These are phyloP conservation scores for Stephanodiscus minutulus DNA, from an alignment of 108 stramenopile species.

Conservation along the genomic window DNA sequence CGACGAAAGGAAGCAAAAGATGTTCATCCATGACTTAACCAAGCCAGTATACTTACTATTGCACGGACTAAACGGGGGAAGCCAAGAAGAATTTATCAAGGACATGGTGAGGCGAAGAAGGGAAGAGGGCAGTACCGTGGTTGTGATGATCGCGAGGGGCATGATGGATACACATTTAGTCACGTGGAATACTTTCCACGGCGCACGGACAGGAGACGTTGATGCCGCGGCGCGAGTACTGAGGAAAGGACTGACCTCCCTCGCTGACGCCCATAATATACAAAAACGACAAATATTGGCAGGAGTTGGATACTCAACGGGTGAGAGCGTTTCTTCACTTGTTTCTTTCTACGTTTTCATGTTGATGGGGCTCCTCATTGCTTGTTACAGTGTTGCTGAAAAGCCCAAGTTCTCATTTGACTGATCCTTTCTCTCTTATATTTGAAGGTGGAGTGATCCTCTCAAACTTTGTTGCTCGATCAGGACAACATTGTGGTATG, in stretches of 20 bases:
- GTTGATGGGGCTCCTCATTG: no score
- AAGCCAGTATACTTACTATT: conserved; percentile 86
- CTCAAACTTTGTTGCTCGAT: conserved; percentile 81
- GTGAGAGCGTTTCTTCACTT: conserved; percentile 16
- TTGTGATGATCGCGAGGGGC: conserved; percentile 86
- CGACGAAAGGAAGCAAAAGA: conserved; percentile 1
- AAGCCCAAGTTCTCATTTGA: no score
- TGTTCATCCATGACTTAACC: conserved; percentile 47
- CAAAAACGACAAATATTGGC: conserved; percentile 53
- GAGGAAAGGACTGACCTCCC: conserved; percentile 49
- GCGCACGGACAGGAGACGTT: conserved; percentile 84
- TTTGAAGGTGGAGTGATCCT: conserved; percentile 65
- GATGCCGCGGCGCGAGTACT: conserved; percentile 67
- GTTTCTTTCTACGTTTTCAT: no score
- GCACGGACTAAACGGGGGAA: conserved; percentile 92
- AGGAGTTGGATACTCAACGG: conserved; percentile 86
- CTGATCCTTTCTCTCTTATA: background rate
- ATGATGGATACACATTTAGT: conserved; percentile 80
- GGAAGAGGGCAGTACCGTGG: conserved; percentile 65
- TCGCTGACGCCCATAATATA: conserved; percentile 9
- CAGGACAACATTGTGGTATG: conserved; percentile 56
- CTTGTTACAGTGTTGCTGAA: no score
- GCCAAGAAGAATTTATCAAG: conserved; percentile 80
- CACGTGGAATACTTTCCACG: conserved; percentile 86
- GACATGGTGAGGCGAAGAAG: conserved; percentile 72